Evolutionary conservation across 768 basidiomycete species (phyloP), one percentile per base, ranked within the genome.

Genomic region (Mycena galopus): DNA sequence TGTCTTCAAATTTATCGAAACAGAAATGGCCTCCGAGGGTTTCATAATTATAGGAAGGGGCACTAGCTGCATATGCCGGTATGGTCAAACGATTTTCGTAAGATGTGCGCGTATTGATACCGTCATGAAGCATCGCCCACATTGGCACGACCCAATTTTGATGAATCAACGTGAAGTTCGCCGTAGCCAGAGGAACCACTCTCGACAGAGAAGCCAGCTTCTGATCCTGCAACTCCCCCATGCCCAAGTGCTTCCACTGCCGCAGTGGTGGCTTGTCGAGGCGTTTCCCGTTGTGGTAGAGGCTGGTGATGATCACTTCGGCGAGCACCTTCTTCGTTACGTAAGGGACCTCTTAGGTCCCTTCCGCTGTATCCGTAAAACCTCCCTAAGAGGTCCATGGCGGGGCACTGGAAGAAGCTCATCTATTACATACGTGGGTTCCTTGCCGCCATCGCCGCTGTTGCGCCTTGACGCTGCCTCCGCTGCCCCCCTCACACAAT

Each of bases 1-100:
- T 56, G 17, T 56, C 55, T 32, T 39, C 62, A 23, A 63, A 63
- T 44, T 39, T 35, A 35, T 19, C 62, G 51, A 63, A 63, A 21
- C 47, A 51, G 17, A 63, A 30, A 44, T 32, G 42, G 47, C 32
- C 42, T 35, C 60, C 60, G n/a, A 61, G 39, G 11, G 39, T 50
- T 33, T 16, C 62, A 10, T 63, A 21, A 21, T 19, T 47, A 11
- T 51, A 33, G 16, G 60, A 14, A 57, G 55, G 30, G 57, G 12
- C n/a, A 29, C n/a, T n/a, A n/a, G n/a, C n/a, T n/a, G n/a, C n/a
- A n/a, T n/a, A n/a, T n/a, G n/a, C n/a, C n/a, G n/a, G n/a, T n/a
- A n/a, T n/a, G n/a, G n/a, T n/a, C n/a, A n/a, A n/a, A n/a, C n/a
- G n/a, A 37, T 12, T n/a, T 37, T 37, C 23, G 16, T 59, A 35